Evolutionary conservation across 1,284 basidiomycete species (phyloP).

Genomic region (Bondarzewia mesenterica): DNA sequence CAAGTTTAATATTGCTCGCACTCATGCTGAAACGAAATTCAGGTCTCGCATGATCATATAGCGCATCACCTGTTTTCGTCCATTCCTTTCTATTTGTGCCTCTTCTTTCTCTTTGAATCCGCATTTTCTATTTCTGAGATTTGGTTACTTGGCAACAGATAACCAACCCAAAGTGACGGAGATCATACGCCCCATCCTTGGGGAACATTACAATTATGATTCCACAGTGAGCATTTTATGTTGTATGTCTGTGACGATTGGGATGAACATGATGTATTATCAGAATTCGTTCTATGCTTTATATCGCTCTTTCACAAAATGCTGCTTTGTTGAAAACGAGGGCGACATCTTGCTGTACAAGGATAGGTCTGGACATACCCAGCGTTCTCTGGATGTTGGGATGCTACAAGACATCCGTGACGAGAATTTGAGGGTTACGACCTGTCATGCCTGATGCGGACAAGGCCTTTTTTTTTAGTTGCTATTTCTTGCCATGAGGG

Average conservation of each 20-base stretch:
- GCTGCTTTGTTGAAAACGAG: constrained; percentile 54
- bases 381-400: background rate
- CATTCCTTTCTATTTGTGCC: constrained; percentile 17
- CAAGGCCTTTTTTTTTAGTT: too few species aligned
- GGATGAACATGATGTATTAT: too few species aligned
- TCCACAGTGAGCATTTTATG: constrained; percentile 20
- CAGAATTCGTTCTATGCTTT: constrained; percentile 38
- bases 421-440: too few species aligned
- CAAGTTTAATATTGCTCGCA: too few species aligned
- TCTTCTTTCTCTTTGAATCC: background rate
- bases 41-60: constrained; percentile 22
- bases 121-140: background rate
- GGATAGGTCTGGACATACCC: constrained; percentile 29
- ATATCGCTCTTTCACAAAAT: constrained; percentile 37
- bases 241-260: background rate
- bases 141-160: constrained; percentile 24
- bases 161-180: constrained; percentile 40
- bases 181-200: constrained; percentile 32
- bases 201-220: constrained; percentile 40
- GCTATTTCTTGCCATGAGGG: too few species aligned
- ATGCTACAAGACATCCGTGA: too few species aligned
- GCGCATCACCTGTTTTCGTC: constrained; percentile 20
- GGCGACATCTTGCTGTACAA: constrained; percentile 59
- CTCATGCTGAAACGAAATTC: too few species aligned
- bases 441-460: too few species aligned